Percentiles rank a stretch among this genome's conserved stretches.
phyloP scores from a whole-genome alignment of 1,139 yeast species.

The Sugiyamaella xylanicola region DNA sequence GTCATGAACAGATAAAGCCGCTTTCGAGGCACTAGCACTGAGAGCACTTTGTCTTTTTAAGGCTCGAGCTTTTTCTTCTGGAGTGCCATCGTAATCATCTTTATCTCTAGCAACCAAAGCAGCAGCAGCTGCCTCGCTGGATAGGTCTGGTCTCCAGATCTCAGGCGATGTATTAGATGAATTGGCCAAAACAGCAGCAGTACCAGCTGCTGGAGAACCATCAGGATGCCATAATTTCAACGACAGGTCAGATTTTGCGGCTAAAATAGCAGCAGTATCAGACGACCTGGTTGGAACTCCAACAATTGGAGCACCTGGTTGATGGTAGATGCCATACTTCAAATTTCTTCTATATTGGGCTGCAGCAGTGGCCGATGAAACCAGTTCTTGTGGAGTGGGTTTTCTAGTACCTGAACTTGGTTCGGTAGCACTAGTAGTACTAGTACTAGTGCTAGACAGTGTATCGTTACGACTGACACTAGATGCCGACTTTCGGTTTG shows the following conservation, averaged over 20 bases:
- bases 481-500: conserved; percentile 11
- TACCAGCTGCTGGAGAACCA: conserved; percentile 38
- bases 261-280: conserved; percentile 44
- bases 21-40: conserved; percentile 32
- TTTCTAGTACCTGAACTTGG: conserved; percentile 2
- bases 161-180: conserved; percentile 36
- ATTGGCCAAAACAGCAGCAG: conserved; percentile 45
- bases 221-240: conserved; percentile 44
- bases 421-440: conserved; percentile 1
- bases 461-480: conserved; percentile 8
- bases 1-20: conserved; percentile 40
- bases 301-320: conserved; percentile 66
- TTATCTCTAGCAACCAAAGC: conserved; percentile 51
- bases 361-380: conserved; percentile 36
- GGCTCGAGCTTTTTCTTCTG: conserved; percentile 21
- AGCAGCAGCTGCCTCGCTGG: conserved; percentile 49
- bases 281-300: conserved; percentile 57
- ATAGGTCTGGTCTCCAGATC: conserved; percentile 40
- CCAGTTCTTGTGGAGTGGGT: conserved; percentile 23
- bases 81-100: conserved; percentile 22
- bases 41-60: conserved; percentile 20
- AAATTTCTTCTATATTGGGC: conserved; percentile 65
- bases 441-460: conserved; percentile 8
- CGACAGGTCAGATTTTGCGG: conserved; percentile 40
- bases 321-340: conserved; percentile 70